These are phyloP conservation scores for Limnomonas spitsbergensis DNA, from an alignment of 139 green algal genomes.

Conservation along the genomic window DNA sequence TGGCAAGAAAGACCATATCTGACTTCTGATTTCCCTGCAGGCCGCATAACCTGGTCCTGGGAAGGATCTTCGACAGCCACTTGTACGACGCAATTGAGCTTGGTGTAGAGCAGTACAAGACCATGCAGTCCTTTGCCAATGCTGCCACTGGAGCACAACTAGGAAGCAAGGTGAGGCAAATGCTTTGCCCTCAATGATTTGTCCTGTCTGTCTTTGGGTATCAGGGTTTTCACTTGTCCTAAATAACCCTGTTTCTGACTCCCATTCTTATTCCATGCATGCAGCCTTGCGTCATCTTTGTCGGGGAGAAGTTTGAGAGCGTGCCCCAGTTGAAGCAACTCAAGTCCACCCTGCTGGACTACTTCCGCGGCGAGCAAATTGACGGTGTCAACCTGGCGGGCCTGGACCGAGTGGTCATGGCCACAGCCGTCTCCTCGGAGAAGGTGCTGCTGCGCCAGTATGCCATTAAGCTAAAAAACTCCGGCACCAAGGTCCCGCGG, in stretches of 20 bases:
- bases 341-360: constrained; percentile 82
- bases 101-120: constrained; percentile 55
- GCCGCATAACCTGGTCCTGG: constrained; percentile 90
- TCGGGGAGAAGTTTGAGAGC: constrained; percentile 79
- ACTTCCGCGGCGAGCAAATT: constrained; percentile 76
- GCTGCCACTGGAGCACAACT: constrained; percentile 11
- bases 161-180: constrained; percentile 19
- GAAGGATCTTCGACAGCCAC: constrained; percentile 84
- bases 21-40: constrained; percentile 30
- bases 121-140: constrained; percentile 41
- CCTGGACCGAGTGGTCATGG: constrained; percentile 73
- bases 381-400: constrained; percentile 75
- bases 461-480: constrained; percentile 19
- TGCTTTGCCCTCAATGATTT: too few relatives aligned
- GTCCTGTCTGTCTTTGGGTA: too few relatives aligned
- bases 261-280: not conserved
- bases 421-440: constrained; percentile 26
- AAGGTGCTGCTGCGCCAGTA: constrained; percentile 71
- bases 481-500: constrained; percentile 17
- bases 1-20: too few relatives aligned
- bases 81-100: constrained; percentile 88
- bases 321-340: constrained; percentile 57
- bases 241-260: too few relatives aligned
- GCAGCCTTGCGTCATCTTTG: constrained; percentile 83
- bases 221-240: too few relatives aligned